Percentiles rank a stretch among this genome's conserved stretches.
phyloP scores from a whole-genome alignment of 73 alveolate genomes.

The Uronychia setigera region DNA sequence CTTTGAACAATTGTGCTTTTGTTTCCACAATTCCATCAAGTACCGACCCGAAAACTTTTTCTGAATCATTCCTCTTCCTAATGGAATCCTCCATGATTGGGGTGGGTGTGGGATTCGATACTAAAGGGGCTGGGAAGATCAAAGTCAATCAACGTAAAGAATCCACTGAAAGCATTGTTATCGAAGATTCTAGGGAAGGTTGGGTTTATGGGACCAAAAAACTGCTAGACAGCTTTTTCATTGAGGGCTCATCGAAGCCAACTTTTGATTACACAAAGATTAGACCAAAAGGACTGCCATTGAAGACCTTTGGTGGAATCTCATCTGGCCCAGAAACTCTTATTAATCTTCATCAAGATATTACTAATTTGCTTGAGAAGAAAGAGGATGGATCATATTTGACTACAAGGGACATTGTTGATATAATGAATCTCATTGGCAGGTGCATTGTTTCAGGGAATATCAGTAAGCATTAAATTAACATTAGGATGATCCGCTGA shows the following conservation, averaged over 20 bases:
- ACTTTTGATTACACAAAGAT: conserved; percentile 54
- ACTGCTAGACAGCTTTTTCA: conserved; percentile 33
- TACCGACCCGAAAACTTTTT: background rate
- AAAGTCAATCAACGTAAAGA: conserved; percentile 22
- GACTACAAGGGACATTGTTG: conserved; percentile 64
- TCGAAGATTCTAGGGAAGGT: conserved; percentile 70
- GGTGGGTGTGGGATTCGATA: conserved; percentile 80
- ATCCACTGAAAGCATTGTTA: background rate
- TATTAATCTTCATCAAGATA: conserved; percentile 24
- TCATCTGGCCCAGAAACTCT: conserved; percentile 71
- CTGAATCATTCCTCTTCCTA: conserved; percentile 50
- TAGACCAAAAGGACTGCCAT: conserved; percentile 61
- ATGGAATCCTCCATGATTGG: conserved; percentile 76
- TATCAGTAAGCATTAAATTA: background rate
- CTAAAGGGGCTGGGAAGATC: conserved; percentile 53
- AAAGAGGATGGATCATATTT: conserved; percentile 3
- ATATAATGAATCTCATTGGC: conserved; percentile 74
- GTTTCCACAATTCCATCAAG: conserved; percentile 50
- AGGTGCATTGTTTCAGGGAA: conserved; percentile 73
- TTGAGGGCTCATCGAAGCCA: conserved; percentile 10
- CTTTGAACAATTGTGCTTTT: conserved; percentile 73
- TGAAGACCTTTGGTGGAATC: conserved; percentile 69
- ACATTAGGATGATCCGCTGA: conserved; percentile 59
- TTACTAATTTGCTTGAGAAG: conserved; percentile 19
- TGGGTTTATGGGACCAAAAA: conserved; percentile 58